A percentile compares a stretch with the other conserved stretches of the same genome.
Evolutionary conservation across 306 rosid genomes (phyloP).

Genomic region (Ziziphus jujuba): DNA sequence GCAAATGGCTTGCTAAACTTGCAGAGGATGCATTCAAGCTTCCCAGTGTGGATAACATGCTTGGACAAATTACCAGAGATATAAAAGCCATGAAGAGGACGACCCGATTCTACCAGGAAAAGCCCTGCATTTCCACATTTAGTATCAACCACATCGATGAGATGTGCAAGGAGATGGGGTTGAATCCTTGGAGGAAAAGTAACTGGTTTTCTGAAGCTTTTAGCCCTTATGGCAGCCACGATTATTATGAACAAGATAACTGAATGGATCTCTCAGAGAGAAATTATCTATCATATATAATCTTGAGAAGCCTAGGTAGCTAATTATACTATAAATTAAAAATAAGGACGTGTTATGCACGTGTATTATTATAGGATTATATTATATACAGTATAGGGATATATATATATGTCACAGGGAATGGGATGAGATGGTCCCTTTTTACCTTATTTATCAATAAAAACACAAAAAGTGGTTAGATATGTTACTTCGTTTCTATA

Average conservation of each 20-base stretch:
- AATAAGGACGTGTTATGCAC: too few species aligned
- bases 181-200: conserved; percentile 53
- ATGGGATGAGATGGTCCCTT: too few species aligned
- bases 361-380: too few species aligned
- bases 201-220: conserved; percentile 55
- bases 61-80: conserved; percentile 35
- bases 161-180: conserved; percentile 57
- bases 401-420: too few species aligned
- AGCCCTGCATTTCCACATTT: conserved; percentile 67
- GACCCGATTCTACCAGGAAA: conserved; percentile 45
- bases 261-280: not conserved
- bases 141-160: conserved; percentile 68
- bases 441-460: too few species aligned
- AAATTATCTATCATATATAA: too few species aligned
- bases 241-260: conserved; percentile 30
- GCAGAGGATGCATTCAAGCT: conserved; percentile 57
- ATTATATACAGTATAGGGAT: too few species aligned
- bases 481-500: too few species aligned
- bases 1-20: conserved; percentile 54
- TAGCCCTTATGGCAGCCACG: conserved; percentile 58
- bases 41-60: conserved; percentile 47
- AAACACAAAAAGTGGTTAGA: too few species aligned
- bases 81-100: conserved; percentile 51
- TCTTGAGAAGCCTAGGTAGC: not conserved
- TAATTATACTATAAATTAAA: too few species aligned